A percentile compares a stretch with the other conserved stretches of the same genome.
Evolutionary conservation across 176 grass and related monocot genomes (phyloP).

Genomic region (Panicum miliaceum): DNA sequence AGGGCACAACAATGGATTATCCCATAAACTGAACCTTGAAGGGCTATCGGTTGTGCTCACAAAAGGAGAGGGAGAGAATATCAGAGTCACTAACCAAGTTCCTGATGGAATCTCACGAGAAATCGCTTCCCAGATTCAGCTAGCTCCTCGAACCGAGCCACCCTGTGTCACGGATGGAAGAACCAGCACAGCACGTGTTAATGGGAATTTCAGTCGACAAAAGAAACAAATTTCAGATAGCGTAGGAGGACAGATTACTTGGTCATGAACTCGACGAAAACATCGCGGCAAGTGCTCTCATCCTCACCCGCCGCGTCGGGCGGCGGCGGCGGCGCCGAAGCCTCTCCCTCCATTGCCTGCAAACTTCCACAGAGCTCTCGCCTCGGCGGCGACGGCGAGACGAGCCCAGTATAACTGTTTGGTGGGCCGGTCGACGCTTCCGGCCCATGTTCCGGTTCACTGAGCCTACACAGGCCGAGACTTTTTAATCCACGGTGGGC

Average conservation of each 20-base stretch:
- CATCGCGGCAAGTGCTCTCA: neutral
- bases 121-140: slow-evolving; percentile 57
- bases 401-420: neutral
- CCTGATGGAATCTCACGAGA: slow-evolving; percentile 51
- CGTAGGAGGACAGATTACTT: slow-evolving; percentile 30
- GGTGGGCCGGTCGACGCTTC: neutral
- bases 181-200: neutral
- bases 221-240: neutral
- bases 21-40: neutral
- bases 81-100: slow-evolving; percentile 52
- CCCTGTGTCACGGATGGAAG: slow-evolving; percentile 28
- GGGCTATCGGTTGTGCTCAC: neutral
- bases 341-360: neutral
- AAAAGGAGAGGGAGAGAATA: slow-evolving; percentile 3
- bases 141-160: slow-evolving; percentile 61
- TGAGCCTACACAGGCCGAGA: neutral
- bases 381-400: neutral
- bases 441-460: neutral
- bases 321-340: neutral
- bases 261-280: slow-evolving; percentile 57
- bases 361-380: slow-evolving; percentile 14
- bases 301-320: neutral
- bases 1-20: neutral
- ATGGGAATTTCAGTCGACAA: neutral
- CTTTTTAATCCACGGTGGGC: neutral